Evolutionary conservation across 257 asterid genomes (phyloP).

Genomic region (Gentiana macrophylla): DNA sequence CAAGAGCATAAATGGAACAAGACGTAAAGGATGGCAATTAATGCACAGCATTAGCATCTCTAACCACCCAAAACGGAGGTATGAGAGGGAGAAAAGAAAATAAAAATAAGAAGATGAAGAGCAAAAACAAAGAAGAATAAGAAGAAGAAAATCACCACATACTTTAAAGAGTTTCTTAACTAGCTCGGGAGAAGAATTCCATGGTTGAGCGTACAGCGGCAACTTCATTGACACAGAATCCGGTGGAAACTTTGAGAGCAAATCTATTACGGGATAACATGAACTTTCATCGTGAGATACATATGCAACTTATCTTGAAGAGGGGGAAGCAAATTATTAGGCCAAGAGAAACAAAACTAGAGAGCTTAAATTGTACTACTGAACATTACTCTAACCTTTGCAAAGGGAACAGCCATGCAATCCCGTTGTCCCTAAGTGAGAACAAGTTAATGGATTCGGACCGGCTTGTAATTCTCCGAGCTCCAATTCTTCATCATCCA

Average conservation of each 20-base stretch:
- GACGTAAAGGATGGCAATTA: too few relatives aligned
- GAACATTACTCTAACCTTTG: slow-evolving; percentile 49
- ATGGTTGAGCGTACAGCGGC: slow-evolving; percentile 67
- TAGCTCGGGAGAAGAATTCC: slow-evolving; percentile 84
- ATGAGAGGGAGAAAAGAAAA: too few relatives aligned
- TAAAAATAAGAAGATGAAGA: too few relatives aligned
- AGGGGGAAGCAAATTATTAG: not conserved
- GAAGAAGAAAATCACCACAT: slow-evolving; percentile 15
- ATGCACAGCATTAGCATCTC: too few relatives aligned
- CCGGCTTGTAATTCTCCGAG: slow-evolving; percentile 76
- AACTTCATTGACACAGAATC: slow-evolving; percentile 66
- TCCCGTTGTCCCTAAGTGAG: slow-evolving; percentile 60
- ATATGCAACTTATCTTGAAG: not conserved
- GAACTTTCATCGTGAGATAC: slow-evolving; percentile 2
- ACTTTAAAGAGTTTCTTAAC: slow-evolving; percentile 92
- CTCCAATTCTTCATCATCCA: slow-evolving; percentile 95
- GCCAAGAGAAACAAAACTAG: not conserved
- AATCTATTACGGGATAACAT: slow-evolving; percentile 35
- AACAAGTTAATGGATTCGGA: slow-evolving; percentile 69
- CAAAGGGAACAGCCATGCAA: slow-evolving; percentile 87
- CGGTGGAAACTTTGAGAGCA: slow-evolving; percentile 94
- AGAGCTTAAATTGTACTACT: not conserved
- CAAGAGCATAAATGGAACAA: too few relatives aligned
- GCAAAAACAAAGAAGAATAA: not conserved
- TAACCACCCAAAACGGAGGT: too few relatives aligned